Evolutionary conservation across 805 yeast species (phyloP).

Genomic region (Nakazawaea holstii): DNA sequence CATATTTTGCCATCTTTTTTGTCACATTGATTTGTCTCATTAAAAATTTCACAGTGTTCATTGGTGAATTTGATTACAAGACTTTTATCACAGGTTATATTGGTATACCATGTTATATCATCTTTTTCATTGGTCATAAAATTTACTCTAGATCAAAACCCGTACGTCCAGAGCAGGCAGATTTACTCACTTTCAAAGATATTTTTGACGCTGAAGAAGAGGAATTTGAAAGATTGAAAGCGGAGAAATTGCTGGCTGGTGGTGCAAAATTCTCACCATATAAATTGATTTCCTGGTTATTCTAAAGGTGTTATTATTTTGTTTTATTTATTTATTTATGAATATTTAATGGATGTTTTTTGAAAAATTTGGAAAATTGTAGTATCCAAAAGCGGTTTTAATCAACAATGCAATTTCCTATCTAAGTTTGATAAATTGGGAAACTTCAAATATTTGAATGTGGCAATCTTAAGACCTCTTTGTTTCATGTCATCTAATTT

Average conservation of each 20-base stretch:
- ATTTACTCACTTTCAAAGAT: constrained; percentile 51
- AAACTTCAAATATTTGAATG: neutral
- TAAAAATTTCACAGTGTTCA: constrained; percentile 69
- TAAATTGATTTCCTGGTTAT: constrained; percentile 10
- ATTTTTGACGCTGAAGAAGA: constrained; percentile 50
- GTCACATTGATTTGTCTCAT: constrained; percentile 53
- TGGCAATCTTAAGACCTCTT: no score
- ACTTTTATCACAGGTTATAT: constrained; percentile 75
- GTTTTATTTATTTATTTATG: neutral
- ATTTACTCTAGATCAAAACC: constrained; percentile 43
- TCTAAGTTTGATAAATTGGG: neutral
- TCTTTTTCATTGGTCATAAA: constrained; percentile 56
- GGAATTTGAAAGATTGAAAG: constrained; percentile 21
- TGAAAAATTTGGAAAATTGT: no score
- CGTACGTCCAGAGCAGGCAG: constrained; percentile 52
- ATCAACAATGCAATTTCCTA: neutral
- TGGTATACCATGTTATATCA: constrained; percentile 60
- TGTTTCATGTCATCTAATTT: no score
- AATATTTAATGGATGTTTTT: no score
- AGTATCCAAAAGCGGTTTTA: no score
- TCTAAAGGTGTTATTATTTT: neutral
- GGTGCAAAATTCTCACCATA: neutral
- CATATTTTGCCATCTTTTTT: constrained; percentile 50
- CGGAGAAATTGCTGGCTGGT: constrained; percentile 13
- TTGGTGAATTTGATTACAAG: constrained; percentile 53